Evolutionary conservation across 1,139 yeast species (phyloP).

Genomic region (Yarrowia galli): DNA sequence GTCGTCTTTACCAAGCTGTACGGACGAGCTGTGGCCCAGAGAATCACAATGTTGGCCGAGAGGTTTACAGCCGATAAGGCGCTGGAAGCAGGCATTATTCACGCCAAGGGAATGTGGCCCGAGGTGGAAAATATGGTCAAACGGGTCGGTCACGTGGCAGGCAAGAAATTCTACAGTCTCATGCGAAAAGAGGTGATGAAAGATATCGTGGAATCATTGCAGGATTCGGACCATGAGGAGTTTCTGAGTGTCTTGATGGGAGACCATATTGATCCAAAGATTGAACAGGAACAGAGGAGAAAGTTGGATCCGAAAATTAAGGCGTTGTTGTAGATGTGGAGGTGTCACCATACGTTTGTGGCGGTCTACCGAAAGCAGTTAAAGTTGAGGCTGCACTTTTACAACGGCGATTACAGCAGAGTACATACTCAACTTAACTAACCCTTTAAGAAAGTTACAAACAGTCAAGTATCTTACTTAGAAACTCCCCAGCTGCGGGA

Average conservation of each 20-base stretch:
- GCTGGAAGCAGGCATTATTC: constrained; percentile 47
- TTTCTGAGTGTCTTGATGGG: constrained; percentile 7
- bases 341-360: too few relatives aligned
- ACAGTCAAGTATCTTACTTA: too few relatives aligned
- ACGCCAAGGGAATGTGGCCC: constrained; percentile 48
- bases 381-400: too few relatives aligned
- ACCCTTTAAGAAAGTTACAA: too few relatives aligned
- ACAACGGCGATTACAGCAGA: too few relatives aligned
- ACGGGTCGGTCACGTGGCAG: constrained; percentile 44
- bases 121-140: constrained; percentile 48
- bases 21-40: constrained; percentile 47
- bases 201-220: neutral
- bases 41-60: constrained; percentile 49
- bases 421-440: too few relatives aligned
- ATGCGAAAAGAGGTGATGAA: constrained; percentile 49
- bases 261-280: neutral
- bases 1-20: constrained; percentile 49
- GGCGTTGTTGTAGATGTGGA: neutral
- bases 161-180: constrained; percentile 48
- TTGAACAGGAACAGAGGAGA: constrained; percentile 8
- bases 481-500: too few relatives aligned
- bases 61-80: constrained; percentile 51
- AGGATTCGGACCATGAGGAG: constrained; percentile 7
- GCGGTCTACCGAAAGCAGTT: too few relatives aligned
- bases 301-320: constrained; percentile 15